Conservation (phyloP, 345 rosid genomes). For the Hibiscus tridactylites region DNA sequence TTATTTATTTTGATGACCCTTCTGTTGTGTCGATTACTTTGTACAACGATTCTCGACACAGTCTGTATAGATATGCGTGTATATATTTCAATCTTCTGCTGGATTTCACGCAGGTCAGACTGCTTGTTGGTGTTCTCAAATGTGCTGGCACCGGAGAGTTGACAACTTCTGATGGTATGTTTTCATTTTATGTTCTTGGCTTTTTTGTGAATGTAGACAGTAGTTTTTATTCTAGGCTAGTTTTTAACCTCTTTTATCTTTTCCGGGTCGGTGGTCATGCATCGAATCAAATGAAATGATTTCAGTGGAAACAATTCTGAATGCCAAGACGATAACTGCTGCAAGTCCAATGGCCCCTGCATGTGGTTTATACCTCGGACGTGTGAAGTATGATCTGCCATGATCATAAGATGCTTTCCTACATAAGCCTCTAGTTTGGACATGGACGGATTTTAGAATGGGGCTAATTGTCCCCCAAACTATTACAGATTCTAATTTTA, state of each 20-base stretch:
- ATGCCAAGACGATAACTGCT: constrained; percentile 59
- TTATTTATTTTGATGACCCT: background rate
- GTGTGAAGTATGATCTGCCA: constrained; percentile 68
- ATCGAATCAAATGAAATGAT: constrained; percentile 1
- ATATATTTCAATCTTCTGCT: constrained; percentile 1
- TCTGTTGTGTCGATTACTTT: background rate
- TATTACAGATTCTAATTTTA: background rate
- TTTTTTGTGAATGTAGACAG: background rate
- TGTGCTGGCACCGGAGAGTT: constrained; percentile 76
- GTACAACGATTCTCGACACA: background rate
- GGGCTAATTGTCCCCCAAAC: background rate
- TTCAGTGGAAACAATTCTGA: constrained; percentile 61
- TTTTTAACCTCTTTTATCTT: background rate
- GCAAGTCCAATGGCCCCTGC: constrained; percentile 93
- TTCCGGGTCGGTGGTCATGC: background rate
- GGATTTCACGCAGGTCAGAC: constrained; percentile 54
- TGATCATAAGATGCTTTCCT: constrained; percentile 5
- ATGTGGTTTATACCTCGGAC: constrained; percentile 74
- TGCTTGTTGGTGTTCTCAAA: constrained; percentile 82
- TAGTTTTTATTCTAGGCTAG: background rate
- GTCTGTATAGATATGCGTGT: background rate
- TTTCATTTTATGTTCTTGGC: background rate
- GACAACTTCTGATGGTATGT: constrained; percentile 56
- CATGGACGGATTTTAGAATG: background rate
- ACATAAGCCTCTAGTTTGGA: background rate